Base-by-base conservation (phyloP, 2,329 filamentous ascomycete genomes). In the Penicillium sp. region DNA sequence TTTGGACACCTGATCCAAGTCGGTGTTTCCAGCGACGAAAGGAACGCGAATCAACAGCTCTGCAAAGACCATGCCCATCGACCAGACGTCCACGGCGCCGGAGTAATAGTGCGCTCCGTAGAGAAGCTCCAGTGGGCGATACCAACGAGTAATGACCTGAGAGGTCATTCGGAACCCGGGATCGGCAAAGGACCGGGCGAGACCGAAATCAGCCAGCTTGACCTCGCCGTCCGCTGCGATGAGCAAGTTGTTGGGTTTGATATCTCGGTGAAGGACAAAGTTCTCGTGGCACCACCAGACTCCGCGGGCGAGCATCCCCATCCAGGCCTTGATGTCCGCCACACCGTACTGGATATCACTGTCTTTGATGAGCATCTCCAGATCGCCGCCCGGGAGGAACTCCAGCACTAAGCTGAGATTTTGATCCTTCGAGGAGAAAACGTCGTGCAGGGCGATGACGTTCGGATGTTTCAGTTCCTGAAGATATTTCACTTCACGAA, bases 261-360 rank as follows among this genome's bases (percentile, higher is more conserved):
- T 97, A 79, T 99, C 94, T 65, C 94, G 90, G 76, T 99, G 94
- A 29, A 99, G 82, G 16, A 99, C 85, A 66, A 89, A 93, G 73
- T 94, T 95, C 71, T 92, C 90, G 75, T 99, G 94, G 75, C 94
- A 97, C 80, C 96, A 99, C 88, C 91, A 96, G 27, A 97, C 86
- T 24, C 90, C 94, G 40, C 93, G 87, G 27, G 84, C 85, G n/a
- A 97, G 83, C 94, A 97, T 97, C 60, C 90, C 90, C 88, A 97
- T 96, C 94, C 94, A 99, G 14, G 92, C 89, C 74, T 99, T 99
- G 74, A 97, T 92, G 73, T 99, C 94, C 16, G 90, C 89, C 10
- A 86, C 85, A 58, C 90, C 90, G 73, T 97, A 97, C 51, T 86
- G 85, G 44, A 97, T 87, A 50, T 87, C 83, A 29, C 84, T 86